phyloP scores from a whole-genome alignment of 2,329 filamentous ascomycete species.

The Xylaria sp. region DNA sequence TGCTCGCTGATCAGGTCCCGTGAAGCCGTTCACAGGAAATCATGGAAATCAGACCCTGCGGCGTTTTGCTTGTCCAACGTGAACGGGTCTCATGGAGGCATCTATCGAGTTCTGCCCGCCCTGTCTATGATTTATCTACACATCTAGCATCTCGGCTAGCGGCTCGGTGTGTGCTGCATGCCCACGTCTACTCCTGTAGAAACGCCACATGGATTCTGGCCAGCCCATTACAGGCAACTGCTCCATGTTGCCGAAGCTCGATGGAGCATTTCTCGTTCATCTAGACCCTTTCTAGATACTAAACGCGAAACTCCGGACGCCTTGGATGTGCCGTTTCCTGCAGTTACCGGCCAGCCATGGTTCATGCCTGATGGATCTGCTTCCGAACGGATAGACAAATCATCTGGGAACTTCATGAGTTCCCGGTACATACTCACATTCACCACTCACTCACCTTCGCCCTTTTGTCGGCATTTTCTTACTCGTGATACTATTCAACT shows the following conservation, averaged over 20 bases:
- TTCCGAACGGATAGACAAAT: neutral
- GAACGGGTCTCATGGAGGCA: neutral
- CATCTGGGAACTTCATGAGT: neutral
- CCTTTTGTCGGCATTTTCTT: neutral
- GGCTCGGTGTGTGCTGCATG: conserved; percentile 1
- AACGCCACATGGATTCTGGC: conserved; percentile 4
- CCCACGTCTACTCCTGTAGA: neutral
- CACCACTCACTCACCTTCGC: neutral
- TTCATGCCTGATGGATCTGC: neutral
- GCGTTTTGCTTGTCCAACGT: neutral
- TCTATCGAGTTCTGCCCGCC: neutral
- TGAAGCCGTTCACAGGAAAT: neutral
- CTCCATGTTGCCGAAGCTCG: neutral
- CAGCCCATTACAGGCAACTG: neutral
- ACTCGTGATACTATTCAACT: neutral
- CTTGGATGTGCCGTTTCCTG: neutral
- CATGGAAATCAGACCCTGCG: neutral
- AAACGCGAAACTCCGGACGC: conserved; percentile 8
- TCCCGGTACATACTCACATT: neutral
- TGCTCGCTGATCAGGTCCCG: neutral
- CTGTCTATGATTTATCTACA: neutral
- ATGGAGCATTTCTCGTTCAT: neutral
- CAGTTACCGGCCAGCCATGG: neutral
- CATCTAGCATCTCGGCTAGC: neutral
- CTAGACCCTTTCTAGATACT: conserved; percentile 1